phyloP scores from a whole-genome alignment of 306 rosid genomes.

The Betula pendula region DNA sequence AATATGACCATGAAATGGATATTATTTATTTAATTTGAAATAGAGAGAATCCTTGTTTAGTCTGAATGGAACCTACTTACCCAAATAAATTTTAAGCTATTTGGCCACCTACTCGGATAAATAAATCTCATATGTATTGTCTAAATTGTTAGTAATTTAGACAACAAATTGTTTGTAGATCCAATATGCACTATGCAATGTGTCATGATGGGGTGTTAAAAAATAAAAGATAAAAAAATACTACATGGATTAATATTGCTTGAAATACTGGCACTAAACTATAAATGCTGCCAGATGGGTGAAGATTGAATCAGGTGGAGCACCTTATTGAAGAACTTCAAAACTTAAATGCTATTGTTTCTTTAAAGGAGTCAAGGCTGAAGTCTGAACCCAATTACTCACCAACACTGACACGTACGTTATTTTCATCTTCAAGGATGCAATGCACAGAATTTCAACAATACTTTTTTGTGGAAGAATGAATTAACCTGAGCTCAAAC shows the following conservation, averaged over 20 bases:
- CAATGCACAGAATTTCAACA: neutral
- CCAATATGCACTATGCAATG: neutral
- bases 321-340: neutral
- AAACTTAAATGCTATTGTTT: neutral
- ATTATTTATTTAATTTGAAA: no score
- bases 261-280: neutral
- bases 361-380: neutral
- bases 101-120: no score
- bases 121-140: no score
- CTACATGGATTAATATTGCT: neutral
- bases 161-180: no score
- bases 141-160: no score
- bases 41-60: no score
- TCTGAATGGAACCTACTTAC: no score
- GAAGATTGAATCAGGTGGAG: slow-evolving; percentile 1
- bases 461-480: neutral
- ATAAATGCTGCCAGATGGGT: neutral
- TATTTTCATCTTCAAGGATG: neutral
- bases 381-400: neutral
- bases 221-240: neutral
- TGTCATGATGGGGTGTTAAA: neutral
- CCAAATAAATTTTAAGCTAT: no score
- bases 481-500: neutral
- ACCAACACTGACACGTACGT: neutral
- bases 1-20: no score